Percentiles rank a stretch among this genome's conserved stretches.
Evolutionary conservation across 108 stramenopile species (phyloP).

Genomic region (Skeletonema tropicum): DNA sequence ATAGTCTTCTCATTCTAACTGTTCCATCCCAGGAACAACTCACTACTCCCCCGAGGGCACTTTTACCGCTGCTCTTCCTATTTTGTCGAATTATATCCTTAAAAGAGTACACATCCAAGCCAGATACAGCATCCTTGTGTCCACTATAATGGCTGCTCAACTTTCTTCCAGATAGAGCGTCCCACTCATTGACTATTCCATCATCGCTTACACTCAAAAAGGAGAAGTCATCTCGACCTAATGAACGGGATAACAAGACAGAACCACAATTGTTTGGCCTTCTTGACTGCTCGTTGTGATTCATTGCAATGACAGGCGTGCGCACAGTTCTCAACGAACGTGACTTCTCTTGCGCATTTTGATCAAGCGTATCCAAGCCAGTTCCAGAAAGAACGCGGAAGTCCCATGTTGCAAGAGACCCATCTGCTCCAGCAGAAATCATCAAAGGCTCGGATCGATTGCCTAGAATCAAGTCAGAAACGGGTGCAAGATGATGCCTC

Average conservation of each 20-base stretch:
- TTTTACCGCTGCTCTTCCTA: slow-evolving; percentile 21
- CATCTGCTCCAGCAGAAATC: slow-evolving; percentile 83
- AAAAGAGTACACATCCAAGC: slow-evolving; percentile 49
- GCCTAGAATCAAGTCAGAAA: slow-evolving; percentile 80
- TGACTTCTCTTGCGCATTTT: not conserved
- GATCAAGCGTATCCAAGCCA: slow-evolving; percentile 10
- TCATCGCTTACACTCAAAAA: slow-evolving; percentile 70
- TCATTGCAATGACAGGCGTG: slow-evolving; percentile 54
- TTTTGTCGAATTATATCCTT: slow-evolving; percentile 27
- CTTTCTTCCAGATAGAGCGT: slow-evolving; percentile 60
- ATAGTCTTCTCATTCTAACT: slow-evolving; percentile 62
- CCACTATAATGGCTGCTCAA: slow-evolving; percentile 55
- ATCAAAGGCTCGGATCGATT: slow-evolving; percentile 78
- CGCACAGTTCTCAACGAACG: slow-evolving; percentile 56
- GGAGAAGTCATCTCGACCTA: slow-evolving; percentile 53
- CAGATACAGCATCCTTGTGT: slow-evolving; percentile 69
- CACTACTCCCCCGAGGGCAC: slow-evolving; percentile 56
- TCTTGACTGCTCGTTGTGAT: slow-evolving; percentile 34
- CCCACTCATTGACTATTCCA: slow-evolving; percentile 82
- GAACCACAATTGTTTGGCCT: slow-evolving; percentile 41
- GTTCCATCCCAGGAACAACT: slow-evolving; percentile 90
- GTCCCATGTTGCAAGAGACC: slow-evolving; percentile 87
- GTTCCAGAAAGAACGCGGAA: slow-evolving; percentile 68
- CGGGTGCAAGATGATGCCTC: slow-evolving; percentile 74
- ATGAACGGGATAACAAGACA: slow-evolving; percentile 29